These are phyloP conservation scores for Papiliotrema fonsecae DNA, from an alignment of 1,284 basidiomycete genomes.

Conservation along the genomic window DNA sequence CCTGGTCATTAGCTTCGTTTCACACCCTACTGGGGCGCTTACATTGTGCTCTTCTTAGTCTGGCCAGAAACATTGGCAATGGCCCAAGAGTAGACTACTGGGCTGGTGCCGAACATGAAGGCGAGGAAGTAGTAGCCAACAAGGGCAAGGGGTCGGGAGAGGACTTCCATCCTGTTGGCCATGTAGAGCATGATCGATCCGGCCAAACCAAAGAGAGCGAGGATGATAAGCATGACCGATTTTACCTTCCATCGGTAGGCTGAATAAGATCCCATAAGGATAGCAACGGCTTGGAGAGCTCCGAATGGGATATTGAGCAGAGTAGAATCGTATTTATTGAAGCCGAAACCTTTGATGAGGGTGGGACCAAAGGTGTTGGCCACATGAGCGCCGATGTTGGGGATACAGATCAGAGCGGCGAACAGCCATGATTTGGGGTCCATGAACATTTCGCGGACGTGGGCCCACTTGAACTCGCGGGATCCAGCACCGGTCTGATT, in stretches of 20 bases:
- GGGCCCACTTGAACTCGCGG: slow-evolving; percentile 43
- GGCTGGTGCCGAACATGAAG: slow-evolving; percentile 46
- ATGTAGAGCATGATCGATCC: slow-evolving; percentile 40
- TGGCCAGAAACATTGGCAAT: slow-evolving; percentile 20
- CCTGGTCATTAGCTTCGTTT: no score
- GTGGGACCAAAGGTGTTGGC: slow-evolving; percentile 40
- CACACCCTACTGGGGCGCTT: slow-evolving; percentile 7
- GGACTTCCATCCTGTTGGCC: slow-evolving; percentile 6
- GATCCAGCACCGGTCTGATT: slow-evolving; percentile 37
- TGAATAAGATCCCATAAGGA: slow-evolving; percentile 31
- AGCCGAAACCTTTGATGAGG: slow-evolving; percentile 36
- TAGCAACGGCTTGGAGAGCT: slow-evolving; percentile 34
- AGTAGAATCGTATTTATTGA: slow-evolving; percentile 28
- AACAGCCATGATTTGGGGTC: slow-evolving; percentile 46
- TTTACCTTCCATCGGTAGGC: slow-evolving; percentile 39
- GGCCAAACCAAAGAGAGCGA: slow-evolving; percentile 37
- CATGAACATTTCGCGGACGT: slow-evolving; percentile 40
- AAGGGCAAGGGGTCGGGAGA: slow-evolving; percentile 31
- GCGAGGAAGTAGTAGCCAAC: slow-evolving; percentile 48
- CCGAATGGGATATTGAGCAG: slow-evolving; percentile 50
- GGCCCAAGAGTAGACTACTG: slow-evolving; percentile 1
- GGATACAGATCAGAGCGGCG: slow-evolving; percentile 34
- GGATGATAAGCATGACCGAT: slow-evolving; percentile 27
- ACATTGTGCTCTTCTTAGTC: slow-evolving; percentile 21
- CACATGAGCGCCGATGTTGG: slow-evolving; percentile 41